Evolutionary conservation across 2,329 filamentous ascomycete species (phyloP), one percentile per base, ranked within the genome.

Genomic region (Blastomyces gilchristii): DNA sequence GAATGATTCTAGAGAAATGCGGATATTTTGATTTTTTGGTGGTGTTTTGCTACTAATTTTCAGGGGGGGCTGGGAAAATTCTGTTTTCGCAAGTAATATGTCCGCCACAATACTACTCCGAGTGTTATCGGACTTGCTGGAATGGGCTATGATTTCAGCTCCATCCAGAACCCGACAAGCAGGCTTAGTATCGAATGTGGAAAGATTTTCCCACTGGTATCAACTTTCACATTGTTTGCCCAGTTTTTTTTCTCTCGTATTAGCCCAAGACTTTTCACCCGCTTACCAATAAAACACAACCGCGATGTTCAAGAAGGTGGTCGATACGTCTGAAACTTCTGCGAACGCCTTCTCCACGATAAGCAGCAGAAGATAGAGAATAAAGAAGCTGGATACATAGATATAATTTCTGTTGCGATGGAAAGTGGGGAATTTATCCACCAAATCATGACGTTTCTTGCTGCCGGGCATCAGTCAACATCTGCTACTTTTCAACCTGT

Each of bases 391-490:
- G 76, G 65, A 47, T 66, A 63, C 2, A 74, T 84, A 8, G 91
- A 96, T 73, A 94, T 96, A 63, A 79, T 96, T 43, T 90, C 87
- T 0, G 88, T 93, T 0, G 91, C 91, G 18, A 79, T 96, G 58
- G 83, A 87, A 71, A 90, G 86, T 49, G 89, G 88, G 57, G 85
- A 81, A 6, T 94, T 95, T 75, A 83, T 78, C 14, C 89, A 94
- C 73, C 91, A 96, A 75, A 83, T 94, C 72, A 94, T 95, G 89
- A 95, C 90, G 0, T 94, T 95, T 78, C 83, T 95, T 5, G 88
- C 87, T 0, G 91, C 91, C 0, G 87, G 87, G 28, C 90, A 93
- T 73, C 89, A 93, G 76, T 93, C 90, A 0, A 92, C 89, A 0
- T 85, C 90, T 0, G 83, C 86, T 0, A 82, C 89, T 22, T 80